phyloP scores from a whole-genome alignment of 2,329 filamentous ascomycete genomes.

The Penicillium oxalicum region DNA sequence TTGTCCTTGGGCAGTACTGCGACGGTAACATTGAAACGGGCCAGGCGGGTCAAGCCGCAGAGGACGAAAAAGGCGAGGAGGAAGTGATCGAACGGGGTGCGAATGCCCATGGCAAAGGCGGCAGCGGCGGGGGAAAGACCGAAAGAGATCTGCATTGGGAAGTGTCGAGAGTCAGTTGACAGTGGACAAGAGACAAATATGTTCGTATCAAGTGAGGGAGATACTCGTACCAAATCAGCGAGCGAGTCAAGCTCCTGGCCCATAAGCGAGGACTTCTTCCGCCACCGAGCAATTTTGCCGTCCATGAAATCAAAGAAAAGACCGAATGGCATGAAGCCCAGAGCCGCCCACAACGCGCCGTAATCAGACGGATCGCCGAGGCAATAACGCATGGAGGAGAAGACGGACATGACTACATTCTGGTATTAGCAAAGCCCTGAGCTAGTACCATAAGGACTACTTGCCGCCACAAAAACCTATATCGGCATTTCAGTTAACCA shows the following conservation, averaged over 20 bases:
- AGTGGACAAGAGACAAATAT: not conserved
- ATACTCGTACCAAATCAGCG: constrained; percentile 71
- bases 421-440: constrained; percentile 14
- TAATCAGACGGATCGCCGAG: constrained; percentile 62
- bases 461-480: constrained; percentile 47
- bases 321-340: constrained; percentile 83
- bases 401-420: constrained; percentile 74
- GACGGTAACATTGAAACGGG: constrained; percentile 96
- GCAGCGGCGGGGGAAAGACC: constrained; percentile 82
- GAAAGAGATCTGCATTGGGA: constrained; percentile 72
- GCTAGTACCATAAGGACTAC: constrained; percentile 12
- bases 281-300: constrained; percentile 91
- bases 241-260: constrained; percentile 95
- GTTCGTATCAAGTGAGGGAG: not conserved
- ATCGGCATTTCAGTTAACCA: constrained; percentile 12
- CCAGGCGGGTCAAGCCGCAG: constrained; percentile 85
- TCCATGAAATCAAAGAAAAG: constrained; percentile 98
- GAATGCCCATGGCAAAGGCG: constrained; percentile 83
- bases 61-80: constrained; percentile 83
- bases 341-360: constrained; percentile 70
- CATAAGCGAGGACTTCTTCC: constrained; percentile 95
- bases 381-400: constrained; percentile 91
- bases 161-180: constrained; percentile 4
- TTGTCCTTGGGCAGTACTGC: constrained; percentile 84
- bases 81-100: constrained; percentile 75